Evolutionary conservation across 306 rosid genomes (phyloP).

Genomic region (Vachellia collinsii): DNA sequence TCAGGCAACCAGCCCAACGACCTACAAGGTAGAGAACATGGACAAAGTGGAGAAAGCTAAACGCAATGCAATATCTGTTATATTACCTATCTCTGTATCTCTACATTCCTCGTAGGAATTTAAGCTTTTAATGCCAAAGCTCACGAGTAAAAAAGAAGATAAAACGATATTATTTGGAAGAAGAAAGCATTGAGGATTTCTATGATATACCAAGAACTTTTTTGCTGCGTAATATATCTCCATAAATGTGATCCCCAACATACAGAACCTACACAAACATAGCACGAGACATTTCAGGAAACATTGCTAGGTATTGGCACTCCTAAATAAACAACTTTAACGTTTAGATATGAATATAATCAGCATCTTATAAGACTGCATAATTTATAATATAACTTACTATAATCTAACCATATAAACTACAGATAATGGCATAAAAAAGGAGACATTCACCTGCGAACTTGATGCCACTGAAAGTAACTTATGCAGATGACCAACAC

Average conservation of each 20-base stretch:
- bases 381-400: not conserved
- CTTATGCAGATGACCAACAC: conserved; percentile 88
- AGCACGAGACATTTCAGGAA: conserved; percentile 23
- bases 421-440: conserved; percentile 3
- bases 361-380: conserved; percentile 8
- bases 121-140: conserved; percentile 4
- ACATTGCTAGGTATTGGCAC: conserved; percentile 16
- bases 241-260: conserved; percentile 98
- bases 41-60: conserved; percentile 12
- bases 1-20: not conserved
- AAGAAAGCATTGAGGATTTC: conserved; percentile 32
- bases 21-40: not conserved
- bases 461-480: conserved; percentile 91
- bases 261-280: conserved; percentile 77
- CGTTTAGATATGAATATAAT: conserved; percentile 3
- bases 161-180: conserved; percentile 4
- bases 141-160: not conserved
- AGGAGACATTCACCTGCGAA: conserved; percentile 65
- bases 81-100: conserved; percentile 10
- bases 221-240: conserved; percentile 96
- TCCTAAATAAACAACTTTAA: conserved; percentile 25
- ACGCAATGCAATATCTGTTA: conserved; percentile 8
- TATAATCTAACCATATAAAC: not conserved
- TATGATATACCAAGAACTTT: conserved; percentile 83
- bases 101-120: not conserved